These are phyloP conservation scores for Saturnispora halmiae DNA, from an alignment of 805 yeast genomes.

Conservation along the genomic window DNA sequence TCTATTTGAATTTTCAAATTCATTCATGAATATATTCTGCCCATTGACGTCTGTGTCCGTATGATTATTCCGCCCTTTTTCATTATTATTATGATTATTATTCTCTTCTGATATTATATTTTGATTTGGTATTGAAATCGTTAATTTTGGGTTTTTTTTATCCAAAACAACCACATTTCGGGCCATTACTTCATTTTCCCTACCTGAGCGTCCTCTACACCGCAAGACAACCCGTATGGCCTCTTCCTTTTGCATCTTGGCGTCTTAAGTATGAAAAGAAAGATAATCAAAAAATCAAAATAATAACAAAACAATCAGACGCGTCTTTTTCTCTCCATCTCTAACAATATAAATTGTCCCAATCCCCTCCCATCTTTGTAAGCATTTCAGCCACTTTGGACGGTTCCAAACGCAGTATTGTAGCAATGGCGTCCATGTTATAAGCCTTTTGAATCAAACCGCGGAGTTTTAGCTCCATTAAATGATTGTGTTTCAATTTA, in stretches of 20 bases:
- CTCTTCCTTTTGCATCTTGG: conserved; percentile 16
- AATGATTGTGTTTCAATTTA: background rate
- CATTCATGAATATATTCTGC: too few relatives aligned
- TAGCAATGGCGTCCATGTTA: conserved; percentile 4
- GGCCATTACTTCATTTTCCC: conserved; percentile 36
- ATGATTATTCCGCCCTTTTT: too few relatives aligned
- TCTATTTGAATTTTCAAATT: conserved; percentile 13
- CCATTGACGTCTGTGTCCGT: too few relatives aligned
- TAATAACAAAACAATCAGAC: too few relatives aligned
- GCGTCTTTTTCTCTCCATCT: background rate
- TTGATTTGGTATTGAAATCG: conserved; percentile 10
- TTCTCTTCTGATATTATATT: background rate
- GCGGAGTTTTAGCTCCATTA: conserved; percentile 2
- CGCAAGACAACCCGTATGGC: conserved; percentile 45
- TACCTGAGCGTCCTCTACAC: conserved; percentile 41
- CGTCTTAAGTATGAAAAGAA: too few relatives aligned
- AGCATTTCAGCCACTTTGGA: background rate
- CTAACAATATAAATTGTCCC: conserved; percentile 6
- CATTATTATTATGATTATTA: too few relatives aligned
- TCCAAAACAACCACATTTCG: conserved; percentile 42
- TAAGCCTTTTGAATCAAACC: background rate
- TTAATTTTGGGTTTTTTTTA: conserved; percentile 20
- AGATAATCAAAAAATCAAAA: too few relatives aligned
- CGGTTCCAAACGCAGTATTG: background rate
- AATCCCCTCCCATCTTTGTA: conserved; percentile 5